A percentile compares a stretch with the other conserved stretches of the same genome.
These are phyloP conservation scores for Evansstolkia leycettana DNA, from an alignment of 495 filamentous ascomycete genomes.

Conservation along the genomic window DNA sequence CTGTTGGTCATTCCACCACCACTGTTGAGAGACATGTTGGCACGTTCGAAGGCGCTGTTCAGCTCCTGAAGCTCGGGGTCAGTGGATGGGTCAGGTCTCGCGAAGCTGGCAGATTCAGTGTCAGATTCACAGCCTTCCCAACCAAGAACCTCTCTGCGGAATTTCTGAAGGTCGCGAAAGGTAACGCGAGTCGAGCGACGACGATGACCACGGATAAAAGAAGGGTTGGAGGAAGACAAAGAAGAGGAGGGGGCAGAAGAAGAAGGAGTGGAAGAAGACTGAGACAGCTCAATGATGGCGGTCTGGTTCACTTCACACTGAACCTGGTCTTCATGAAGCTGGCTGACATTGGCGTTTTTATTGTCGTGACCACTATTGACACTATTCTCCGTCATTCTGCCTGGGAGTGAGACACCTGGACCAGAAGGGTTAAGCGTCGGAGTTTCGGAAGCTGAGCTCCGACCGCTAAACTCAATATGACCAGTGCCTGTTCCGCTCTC, in stretches of 20 bases:
- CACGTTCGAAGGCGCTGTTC: constrained; percentile 24
- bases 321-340: constrained; percentile 1
- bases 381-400: neutral
- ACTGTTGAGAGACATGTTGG: constrained; percentile 27
- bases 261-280: constrained; percentile 15
- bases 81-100: constrained; percentile 12
- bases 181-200: constrained; percentile 36
- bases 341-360: too few relatives aligned
- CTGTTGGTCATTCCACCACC: constrained; percentile 19
- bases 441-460: constrained; percentile 8
- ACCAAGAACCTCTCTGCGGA: constrained; percentile 30
- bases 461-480: constrained; percentile 1
- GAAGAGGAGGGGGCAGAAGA: constrained; percentile 28
- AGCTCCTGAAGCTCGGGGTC: constrained; percentile 24
- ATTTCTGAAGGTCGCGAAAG: constrained; percentile 32
- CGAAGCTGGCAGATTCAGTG: constrained; percentile 18
- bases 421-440: constrained; percentile 16
- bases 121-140: constrained; percentile 18
- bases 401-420: constrained; percentile 3
- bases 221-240: constrained; percentile 25
- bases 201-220: constrained; percentile 33
- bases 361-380: too few relatives aligned
- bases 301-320: constrained; percentile 1
- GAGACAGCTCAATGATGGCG: constrained; percentile 26
- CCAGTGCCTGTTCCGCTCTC: neutral